These are phyloP conservation scores for Castanea sativa DNA, from an alignment of 306 rosid species.

Conservation along the genomic window DNA sequence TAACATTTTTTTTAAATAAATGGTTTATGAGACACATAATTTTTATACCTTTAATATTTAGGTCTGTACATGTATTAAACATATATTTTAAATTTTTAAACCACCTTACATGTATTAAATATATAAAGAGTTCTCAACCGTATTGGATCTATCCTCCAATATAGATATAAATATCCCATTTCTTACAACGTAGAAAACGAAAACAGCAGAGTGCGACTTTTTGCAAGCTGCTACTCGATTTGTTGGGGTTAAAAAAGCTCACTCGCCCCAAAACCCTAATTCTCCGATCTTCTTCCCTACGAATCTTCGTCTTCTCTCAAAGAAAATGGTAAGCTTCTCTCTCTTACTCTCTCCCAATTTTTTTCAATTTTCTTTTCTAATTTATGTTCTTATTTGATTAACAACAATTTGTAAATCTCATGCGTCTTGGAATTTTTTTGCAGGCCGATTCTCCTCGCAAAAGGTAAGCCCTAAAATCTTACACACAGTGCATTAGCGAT, in stretches of 20 bases:
- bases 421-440: neutral
- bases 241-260: neutral
- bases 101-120: no score
- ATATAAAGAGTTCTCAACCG: neutral
- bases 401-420: neutral
- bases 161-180: no score
- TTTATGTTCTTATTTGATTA: neutral
- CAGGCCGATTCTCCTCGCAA: slow-evolving; percentile 84
- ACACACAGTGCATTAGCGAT: neutral
- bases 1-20: no score
- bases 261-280: slow-evolving; percentile 35
- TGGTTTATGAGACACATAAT: no score
- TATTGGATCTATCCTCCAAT: neutral
- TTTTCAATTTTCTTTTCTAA: neutral
- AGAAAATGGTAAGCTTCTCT: slow-evolving; percentile 43
- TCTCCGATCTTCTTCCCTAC: slow-evolving; percentile 15
- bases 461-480: slow-evolving; percentile 44
- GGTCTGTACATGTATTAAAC: no score
- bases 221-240: neutral
- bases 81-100: no score
- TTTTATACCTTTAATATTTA: no score
- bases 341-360: neutral
- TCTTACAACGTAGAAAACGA: slow-evolving; percentile 45
- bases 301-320: neutral
- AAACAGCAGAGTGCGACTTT: slow-evolving; percentile 14